phyloP scores from a whole-genome alignment of 2,329 filamentous ascomycete species.

The Chalaropsis thielavioides region DNA sequence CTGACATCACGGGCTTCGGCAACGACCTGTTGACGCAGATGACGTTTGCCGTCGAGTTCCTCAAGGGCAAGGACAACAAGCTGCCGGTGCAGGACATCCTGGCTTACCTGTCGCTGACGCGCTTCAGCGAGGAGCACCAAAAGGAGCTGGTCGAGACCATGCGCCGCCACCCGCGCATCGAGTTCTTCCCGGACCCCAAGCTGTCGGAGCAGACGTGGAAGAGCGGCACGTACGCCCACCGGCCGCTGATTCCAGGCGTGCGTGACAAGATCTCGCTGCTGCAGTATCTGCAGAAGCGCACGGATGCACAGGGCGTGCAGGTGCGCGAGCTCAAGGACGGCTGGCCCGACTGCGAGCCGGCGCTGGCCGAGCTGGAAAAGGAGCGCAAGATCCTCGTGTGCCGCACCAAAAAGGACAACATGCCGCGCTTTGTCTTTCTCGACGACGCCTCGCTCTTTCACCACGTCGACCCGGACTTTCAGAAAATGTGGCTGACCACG shows the following conservation, averaged over 20 bases:
- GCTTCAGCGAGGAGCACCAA: conserved; percentile 46
- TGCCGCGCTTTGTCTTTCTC: conserved; percentile 73
- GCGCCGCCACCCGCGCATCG: conserved; percentile 45
- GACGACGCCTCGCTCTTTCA: conserved; percentile 69
- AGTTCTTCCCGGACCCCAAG: conserved; percentile 40
- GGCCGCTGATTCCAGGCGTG: conserved; percentile 67
- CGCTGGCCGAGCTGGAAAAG: conserved; percentile 62
- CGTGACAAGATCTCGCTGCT: conserved; percentile 63
- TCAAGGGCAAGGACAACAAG: conserved; percentile 56
- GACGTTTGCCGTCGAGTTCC: conserved; percentile 70
- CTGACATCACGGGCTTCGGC: conserved; percentile 60
- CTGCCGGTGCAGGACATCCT: conserved; percentile 64
- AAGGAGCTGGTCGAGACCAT: conserved; percentile 53
- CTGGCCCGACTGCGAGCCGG: conserved; percentile 71
- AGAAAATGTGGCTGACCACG: conserved; percentile 67
- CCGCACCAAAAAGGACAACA: conserved; percentile 82
- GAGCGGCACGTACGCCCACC: conserved; percentile 64
- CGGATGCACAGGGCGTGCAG: conserved; percentile 62
- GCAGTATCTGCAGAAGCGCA: conserved; percentile 64
- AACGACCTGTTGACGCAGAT: conserved; percentile 76
- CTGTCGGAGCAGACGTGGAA: conserved; percentile 53
- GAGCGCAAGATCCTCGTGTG: conserved; percentile 72
- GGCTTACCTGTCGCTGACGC: conserved; percentile 60
- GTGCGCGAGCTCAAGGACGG: conserved; percentile 93
- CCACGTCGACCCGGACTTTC: conserved; percentile 68